Percentiles rank a stretch among this genome's conserved stretches.
phyloP scores from a whole-genome alignment of 108 stramenopile genomes.

The Nitzschia palea region DNA sequence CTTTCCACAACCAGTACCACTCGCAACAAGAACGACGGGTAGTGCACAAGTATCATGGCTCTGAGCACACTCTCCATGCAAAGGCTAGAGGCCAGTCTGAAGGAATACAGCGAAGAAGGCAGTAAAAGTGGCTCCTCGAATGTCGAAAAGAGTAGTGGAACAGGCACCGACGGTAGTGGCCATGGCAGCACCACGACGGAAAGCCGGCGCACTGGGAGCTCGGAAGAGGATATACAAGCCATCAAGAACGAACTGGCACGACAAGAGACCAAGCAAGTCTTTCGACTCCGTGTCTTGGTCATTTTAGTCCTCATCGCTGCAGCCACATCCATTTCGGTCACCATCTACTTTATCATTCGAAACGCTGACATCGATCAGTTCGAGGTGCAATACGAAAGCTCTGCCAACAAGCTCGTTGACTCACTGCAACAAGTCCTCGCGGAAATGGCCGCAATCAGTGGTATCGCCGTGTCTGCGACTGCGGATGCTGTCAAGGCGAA shows the following conservation, averaged over 20 bases:
- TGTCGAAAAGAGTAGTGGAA: background rate
- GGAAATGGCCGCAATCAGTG: slow-evolving; percentile 2
- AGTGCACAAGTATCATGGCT: background rate
- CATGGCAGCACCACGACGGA: background rate
- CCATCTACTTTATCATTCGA: slow-evolving; percentile 1
- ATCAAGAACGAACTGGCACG: slow-evolving; percentile 1
- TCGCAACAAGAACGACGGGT: background rate
- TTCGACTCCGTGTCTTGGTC: slow-evolving; percentile 9
- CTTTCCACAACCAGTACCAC: background rate
- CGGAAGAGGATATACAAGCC: background rate
- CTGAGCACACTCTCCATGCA: background rate
- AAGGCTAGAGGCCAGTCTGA: background rate
- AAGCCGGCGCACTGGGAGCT: background rate
- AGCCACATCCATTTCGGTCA: background rate
- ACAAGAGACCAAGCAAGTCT: background rate
- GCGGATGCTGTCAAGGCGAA: background rate
- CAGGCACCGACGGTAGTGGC: background rate
- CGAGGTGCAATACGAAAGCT: background rate
- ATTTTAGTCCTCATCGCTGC: background rate
- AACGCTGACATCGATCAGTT: background rate
- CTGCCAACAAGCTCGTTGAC: background rate
- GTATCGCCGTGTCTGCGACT: background rate
- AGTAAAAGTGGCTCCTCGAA: background rate
- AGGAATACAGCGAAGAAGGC: background rate
- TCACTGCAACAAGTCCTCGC: slow-evolving; percentile 1